Conservation (phyloP, 805 yeast genomes). For the Scheffersomyces amazonensis region DNA sequence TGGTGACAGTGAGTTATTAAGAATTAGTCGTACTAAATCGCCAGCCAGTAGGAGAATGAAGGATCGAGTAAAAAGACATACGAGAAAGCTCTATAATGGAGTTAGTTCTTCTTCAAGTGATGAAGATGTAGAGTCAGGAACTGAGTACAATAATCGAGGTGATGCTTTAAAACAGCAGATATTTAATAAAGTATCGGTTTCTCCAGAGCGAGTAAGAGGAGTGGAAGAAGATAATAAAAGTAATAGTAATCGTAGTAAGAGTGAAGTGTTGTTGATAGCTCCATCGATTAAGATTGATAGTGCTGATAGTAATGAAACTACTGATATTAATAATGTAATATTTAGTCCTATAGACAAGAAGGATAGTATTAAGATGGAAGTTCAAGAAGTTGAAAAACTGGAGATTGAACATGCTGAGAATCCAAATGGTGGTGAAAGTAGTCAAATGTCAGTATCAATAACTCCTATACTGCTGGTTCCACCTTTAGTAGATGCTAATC, state of each 20-base stretch:
- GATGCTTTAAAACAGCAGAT: conserved; percentile 2
- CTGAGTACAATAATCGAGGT: neutral
- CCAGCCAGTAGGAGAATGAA: conserved; percentile 5
- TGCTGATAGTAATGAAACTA: neutral
- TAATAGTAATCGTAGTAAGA: neutral
- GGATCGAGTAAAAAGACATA: conserved; percentile 7
- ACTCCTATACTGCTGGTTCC: neutral
- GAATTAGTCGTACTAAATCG: conserved; percentile 4
- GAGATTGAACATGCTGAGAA: neutral
- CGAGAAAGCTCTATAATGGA: conserved; percentile 7
- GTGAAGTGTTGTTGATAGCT: neutral
- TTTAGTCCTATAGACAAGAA: neutral
- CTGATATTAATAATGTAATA: neutral
- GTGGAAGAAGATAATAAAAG: neutral
- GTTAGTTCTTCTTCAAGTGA: conserved; percentile 4
- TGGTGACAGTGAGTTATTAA: conserved; percentile 8
- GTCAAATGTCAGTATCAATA: too few relatives aligned
- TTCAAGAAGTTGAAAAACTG: conserved; percentile 1
- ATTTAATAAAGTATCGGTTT: conserved; percentile 3
- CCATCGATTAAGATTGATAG: neutral
- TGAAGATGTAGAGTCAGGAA: neutral
- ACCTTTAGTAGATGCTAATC: conserved; percentile 3
- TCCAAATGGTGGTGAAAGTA: neutral
- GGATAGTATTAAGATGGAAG: neutral
- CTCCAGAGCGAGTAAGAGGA: conserved; percentile 2